Base-by-base conservation (phyloP, 345 rosid genomes). In the Garcia nutans region DNA sequence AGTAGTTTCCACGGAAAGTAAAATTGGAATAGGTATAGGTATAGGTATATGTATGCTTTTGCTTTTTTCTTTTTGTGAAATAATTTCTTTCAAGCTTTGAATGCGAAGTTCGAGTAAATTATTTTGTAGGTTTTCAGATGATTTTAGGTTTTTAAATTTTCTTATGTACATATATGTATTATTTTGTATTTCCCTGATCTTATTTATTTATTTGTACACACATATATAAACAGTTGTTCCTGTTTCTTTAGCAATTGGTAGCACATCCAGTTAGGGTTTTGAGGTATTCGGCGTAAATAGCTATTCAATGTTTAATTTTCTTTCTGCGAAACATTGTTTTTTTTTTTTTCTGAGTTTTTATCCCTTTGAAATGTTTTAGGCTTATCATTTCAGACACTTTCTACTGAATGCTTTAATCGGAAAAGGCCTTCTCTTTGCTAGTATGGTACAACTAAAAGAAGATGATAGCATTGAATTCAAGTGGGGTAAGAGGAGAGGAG, bases 401-500 rank as follows among this genome's bases (percentile, higher is more conserved):
- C 59, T n/a, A 19, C 60, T 42, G 58, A 42, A 44, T 49, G 7
- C 28, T 44, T 5, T 55, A 55, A 71, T 70, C 23, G 24, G 55
- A 66, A 55, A 52, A 62, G 22, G 6, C 19, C 28, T 54, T 42
- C 15, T 65, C 19, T 58, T 54, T 17, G 71, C 41, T 37, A 89
- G 75, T 41, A 96, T 93, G 99, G 89, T 62, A 69, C 89, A 88
- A 66, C 74, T 68, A 13, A 77, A 70, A 17, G 79, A 68, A 80
- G 64, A 23, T 68, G 90, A 86, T 67, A 78, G 70, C 50, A 76
- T 86, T 62, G 88, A 86, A 65, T 92, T 96, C 75, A 78, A 83
- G 78, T 96, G 99, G 99, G 92, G 94, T 62, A 86, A 81, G 74
- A 84, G 84, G 86, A 84, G 76, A 84, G 80, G 91, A 68, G 5